A percentile compares a stretch with the other conserved stretches of the same genome.
Evolutionary conservation across 73 alveolate genomes (phyloP).

Genomic region (Paramecium bursaria): DNA sequence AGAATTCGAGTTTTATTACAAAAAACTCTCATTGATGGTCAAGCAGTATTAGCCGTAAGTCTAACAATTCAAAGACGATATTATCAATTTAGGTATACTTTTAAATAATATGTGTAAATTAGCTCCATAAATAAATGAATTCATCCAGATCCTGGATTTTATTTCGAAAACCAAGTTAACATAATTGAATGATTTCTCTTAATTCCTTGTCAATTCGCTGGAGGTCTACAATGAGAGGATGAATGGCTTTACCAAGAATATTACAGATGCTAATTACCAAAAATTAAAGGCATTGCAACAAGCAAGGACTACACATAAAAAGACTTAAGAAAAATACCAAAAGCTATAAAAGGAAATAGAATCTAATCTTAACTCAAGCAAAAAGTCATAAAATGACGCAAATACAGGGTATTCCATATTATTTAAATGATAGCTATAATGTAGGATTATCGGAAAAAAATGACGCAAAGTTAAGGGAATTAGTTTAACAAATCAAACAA

Average conservation of each 20-base stretch:
- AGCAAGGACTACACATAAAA: constrained; percentile 12
- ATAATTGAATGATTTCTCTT: constrained; percentile 5
- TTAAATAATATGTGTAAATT: not conserved
- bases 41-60: constrained; percentile 11
- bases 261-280: constrained; percentile 26
- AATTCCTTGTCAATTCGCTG: not conserved
- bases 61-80: not conserved
- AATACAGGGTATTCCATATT: constrained; percentile 28
- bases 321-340: constrained; percentile 43
- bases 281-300: not conserved
- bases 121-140: constrained; percentile 6
- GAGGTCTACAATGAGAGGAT: constrained; percentile 42
- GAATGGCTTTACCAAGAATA: constrained; percentile 20
- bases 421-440: no score
- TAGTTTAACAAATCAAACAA: constrained; percentile 12
- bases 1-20: constrained; percentile 41
- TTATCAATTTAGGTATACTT: constrained; percentile 31
- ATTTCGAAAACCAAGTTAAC: constrained; percentile 25
- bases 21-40: constrained; percentile 1
- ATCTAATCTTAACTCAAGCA: not conserved
- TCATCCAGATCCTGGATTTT: constrained; percentile 1
- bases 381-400: constrained; percentile 12
- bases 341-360: constrained; percentile 50
- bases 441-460: constrained; percentile 1
- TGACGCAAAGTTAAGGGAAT: constrained; percentile 24